phyloP scores from a whole-genome alignment of 148 eudicot species.

The Fagopyrum homotropicum region DNA sequence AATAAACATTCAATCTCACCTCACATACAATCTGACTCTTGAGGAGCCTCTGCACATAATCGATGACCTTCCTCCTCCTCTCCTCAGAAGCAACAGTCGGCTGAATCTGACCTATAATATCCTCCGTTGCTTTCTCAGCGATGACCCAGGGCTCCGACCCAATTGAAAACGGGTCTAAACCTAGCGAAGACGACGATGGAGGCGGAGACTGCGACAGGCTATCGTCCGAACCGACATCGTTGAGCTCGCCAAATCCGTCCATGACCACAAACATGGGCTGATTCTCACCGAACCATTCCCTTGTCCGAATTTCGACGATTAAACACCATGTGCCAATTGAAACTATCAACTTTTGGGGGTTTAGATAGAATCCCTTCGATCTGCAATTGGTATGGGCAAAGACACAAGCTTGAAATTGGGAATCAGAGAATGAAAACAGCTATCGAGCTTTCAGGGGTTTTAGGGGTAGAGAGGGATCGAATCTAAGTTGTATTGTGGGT shows the following conservation, averaged over 20 bases:
- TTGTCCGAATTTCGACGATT: neutral
- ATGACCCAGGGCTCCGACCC: constrained; percentile 36
- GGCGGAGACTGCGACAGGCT: constrained; percentile 21
- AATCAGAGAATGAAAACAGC: neutral
- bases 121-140: constrained; percentile 39
- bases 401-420: neutral
- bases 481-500: neutral
- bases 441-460: constrained; percentile 5
- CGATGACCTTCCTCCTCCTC: constrained; percentile 46
- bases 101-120: constrained; percentile 43
- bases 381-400: neutral
- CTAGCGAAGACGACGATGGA: constrained; percentile 10
- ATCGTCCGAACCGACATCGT: constrained; percentile 36
- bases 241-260: constrained; percentile 44
- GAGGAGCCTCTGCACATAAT: constrained; percentile 54
- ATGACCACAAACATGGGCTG: constrained; percentile 17
- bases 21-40: constrained; percentile 42
- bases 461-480: neutral
- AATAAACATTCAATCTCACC: constrained; percentile 25
- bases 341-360: neutral
- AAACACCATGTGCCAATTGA: neutral
- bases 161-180: constrained; percentile 14
- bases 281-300: neutral
- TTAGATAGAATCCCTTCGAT: neutral
- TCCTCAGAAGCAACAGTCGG: constrained; percentile 56